These are phyloP conservation scores for Cucumis melo DNA, from an alignment of 306 rosid species.

Conservation along the genomic window DNA sequence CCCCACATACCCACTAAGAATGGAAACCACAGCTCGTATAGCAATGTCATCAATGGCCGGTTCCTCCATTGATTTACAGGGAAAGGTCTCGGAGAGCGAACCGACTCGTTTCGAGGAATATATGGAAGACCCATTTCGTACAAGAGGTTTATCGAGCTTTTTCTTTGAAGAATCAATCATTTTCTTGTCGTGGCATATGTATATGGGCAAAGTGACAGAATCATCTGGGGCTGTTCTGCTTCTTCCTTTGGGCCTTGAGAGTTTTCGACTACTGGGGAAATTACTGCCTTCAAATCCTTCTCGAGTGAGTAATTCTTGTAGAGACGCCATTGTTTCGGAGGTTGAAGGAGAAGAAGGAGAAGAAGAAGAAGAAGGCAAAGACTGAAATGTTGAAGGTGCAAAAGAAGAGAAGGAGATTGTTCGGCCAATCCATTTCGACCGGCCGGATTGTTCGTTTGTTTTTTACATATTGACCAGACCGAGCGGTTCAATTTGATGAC, in stretches of 20 bases:
- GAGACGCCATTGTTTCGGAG: slow-evolving; percentile 41
- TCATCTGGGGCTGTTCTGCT: slow-evolving; percentile 15
- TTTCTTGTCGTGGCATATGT: slow-evolving; percentile 31
- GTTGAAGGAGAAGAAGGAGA: slow-evolving; percentile 5
- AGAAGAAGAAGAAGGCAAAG: background rate
- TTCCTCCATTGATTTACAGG: slow-evolving; percentile 26
- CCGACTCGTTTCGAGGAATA: slow-evolving; percentile 26
- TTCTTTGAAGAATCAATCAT: slow-evolving; percentile 16
- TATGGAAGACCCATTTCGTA: slow-evolving; percentile 19
- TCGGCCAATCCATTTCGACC: slow-evolving; percentile 2
- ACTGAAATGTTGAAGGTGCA: background rate
- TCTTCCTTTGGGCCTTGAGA: slow-evolving; percentile 8
- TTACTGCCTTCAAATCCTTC: slow-evolving; percentile 31
- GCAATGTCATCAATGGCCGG: slow-evolving; percentile 49
- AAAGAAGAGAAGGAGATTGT: slow-evolving; percentile 7
- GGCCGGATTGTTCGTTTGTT: background rate
- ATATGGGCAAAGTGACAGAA: slow-evolving; percentile 15
- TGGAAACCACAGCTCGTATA: slow-evolving; percentile 44
- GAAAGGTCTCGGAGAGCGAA: slow-evolving; percentile 26
- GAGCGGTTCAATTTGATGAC: background rate
- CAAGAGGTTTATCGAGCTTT: background rate
- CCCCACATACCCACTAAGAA: slow-evolving; percentile 54
- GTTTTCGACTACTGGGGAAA: background rate
- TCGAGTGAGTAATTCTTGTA: slow-evolving; percentile 42
- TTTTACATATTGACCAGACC: background rate